A percentile compares a stretch with the other conserved stretches of the same genome.
These are phyloP conservation scores for Emmonsiellopsis sp. DNA, from an alignment of 2,329 filamentous ascomycete genomes.

Conservation along the genomic window DNA sequence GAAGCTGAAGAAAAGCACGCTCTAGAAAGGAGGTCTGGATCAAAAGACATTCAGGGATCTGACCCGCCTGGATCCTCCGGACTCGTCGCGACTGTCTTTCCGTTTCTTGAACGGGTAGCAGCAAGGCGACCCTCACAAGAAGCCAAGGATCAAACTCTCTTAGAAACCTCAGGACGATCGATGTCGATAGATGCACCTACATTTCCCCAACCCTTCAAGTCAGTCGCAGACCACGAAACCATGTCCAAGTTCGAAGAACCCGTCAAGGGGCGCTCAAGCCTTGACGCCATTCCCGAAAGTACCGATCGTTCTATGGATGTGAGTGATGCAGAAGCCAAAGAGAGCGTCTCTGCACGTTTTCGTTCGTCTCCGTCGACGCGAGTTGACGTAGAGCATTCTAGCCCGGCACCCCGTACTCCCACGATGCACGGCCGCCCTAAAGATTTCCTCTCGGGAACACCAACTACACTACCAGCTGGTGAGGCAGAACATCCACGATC, in stretches of 20 bases:
- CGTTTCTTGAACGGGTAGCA: conserved; percentile 24
- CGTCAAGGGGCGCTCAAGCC: background rate
- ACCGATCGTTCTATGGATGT: conserved; percentile 11
- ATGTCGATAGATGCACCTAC: background rate
- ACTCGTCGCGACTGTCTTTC: conserved; percentile 27
- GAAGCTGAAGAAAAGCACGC: background rate
- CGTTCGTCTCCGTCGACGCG: conserved; percentile 32
- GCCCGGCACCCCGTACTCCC: background rate
- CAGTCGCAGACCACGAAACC: background rate
- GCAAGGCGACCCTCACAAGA: conserved; percentile 19
- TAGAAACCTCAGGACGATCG: conserved; percentile 2
- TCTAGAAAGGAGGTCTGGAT: background rate
- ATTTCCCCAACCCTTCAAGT: background rate
- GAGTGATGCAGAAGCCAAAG: conserved; percentile 28
- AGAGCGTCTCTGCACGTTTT: conserved; percentile 40
- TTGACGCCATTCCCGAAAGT: conserved; percentile 4
- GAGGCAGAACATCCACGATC: conserved; percentile 20
- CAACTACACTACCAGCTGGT: background rate
- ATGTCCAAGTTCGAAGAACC: background rate
- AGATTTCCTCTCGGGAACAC: background rate
- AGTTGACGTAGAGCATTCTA: conserved; percentile 13
- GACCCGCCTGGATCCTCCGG: conserved; percentile 12
- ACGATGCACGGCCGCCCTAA: background rate
- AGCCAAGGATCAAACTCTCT: background rate
- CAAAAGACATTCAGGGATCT: background rate